Evolutionary conservation across 257 asterid species (phyloP), one percentile per base, ranked within the genome.

Genomic region (Solanum pimpinellifolium): DNA sequence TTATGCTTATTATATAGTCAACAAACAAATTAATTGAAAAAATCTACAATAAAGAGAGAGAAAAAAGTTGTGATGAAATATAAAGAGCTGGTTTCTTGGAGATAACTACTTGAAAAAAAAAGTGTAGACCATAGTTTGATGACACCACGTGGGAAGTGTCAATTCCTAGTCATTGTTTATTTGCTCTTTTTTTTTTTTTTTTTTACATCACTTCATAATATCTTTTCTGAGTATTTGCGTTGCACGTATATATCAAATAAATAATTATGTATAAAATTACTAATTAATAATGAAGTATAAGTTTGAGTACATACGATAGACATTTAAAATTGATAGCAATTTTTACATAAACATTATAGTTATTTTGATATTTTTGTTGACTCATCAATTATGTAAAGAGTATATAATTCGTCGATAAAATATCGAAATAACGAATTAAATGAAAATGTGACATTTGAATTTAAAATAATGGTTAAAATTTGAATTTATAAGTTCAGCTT

Each of bases 101-200:
- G 69, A 81, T 81, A 29, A 47, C 84, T 46, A 80, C 68, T 80
- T 27, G 41, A 47, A 47, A 2, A 62, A 15, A 75, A 39, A n/a
- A 27, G 8, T 80, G 68, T 29, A 47, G 68, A 80, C 68, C 42
- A 80, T 2, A 46, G 15, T 77, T 0, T 44, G 62, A 47, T 77
- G 84, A 6, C 65, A 77, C 65, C 85, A 80, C 85, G 68, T 80
- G 85, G 66, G 66, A 47, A 25, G 66, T 47, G 27, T 18, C 42
- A 44, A 77, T 77, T 77, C 41, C 41, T 47, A 27, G 84, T 80
- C 84, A 46, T 80, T 47, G 6, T 80, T 80, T 44, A 46, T 78
- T 78, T 46, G 14, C 2, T 75, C 20, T 0, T 46, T 1, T 14
- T 2, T 1, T 6, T 52, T 7, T n/a, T n/a, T 16, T 18, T 56